A percentile compares a stretch with the other conserved stretches of the same genome.
Evolutionary conservation across 2,329 filamentous ascomycete species (phyloP).

Genomic region (Cyanodermella asteris): DNA sequence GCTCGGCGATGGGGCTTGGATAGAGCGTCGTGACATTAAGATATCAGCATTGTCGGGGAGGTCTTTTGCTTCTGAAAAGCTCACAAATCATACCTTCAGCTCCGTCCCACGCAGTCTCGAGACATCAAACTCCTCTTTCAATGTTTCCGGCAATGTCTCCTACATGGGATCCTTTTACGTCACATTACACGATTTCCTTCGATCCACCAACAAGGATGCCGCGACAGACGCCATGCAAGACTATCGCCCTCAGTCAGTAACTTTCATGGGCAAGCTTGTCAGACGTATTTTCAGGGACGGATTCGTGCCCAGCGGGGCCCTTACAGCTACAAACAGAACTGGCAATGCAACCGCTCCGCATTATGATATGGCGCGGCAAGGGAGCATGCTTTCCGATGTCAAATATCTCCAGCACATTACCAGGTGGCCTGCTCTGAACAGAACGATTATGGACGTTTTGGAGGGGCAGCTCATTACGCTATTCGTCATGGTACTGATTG

Average conservation of each 20-base stretch:
- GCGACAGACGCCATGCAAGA: no score
- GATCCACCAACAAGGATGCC: no score
- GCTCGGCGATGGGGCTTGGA: constrained; percentile 61
- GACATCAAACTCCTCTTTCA: neutral
- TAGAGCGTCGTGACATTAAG: constrained; percentile 9
- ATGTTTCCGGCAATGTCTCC: neutral
- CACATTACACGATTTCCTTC: no score
- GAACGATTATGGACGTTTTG: constrained; percentile 56
- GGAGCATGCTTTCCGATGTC: constrained; percentile 41
- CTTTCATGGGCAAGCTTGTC: no score
- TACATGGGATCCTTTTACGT: no score
- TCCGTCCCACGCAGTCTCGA: no score
- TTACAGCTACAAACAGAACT: no score
- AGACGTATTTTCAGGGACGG: no score
- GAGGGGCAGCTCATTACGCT: constrained; percentile 91
- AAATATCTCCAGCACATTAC: constrained; percentile 36
- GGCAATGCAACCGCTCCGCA: constrained; percentile 17
- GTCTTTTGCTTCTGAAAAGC: constrained; percentile 2
- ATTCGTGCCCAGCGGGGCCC: no score
- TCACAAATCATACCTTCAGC: no score
- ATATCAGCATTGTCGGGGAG: constrained; percentile 4
- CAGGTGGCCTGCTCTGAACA: constrained; percentile 49
- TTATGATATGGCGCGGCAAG: no score
- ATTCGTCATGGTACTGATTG: constrained; percentile 78
- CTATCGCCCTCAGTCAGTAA: no score